phyloP scores from a whole-genome alignment of 306 rosid genomes.

The Quercus ilex region DNA sequence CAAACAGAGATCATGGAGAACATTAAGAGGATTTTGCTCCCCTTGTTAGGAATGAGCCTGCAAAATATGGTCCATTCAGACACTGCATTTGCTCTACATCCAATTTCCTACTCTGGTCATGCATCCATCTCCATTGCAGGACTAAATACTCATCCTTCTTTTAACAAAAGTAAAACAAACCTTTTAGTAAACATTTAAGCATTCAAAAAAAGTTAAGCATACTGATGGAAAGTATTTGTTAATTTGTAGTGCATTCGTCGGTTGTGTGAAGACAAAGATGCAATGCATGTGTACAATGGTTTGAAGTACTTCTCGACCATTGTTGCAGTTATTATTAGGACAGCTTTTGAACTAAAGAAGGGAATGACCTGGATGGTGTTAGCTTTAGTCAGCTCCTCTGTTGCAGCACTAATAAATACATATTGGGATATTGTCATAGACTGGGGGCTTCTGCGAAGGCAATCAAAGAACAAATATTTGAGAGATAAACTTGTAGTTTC shows the following conservation, averaged over 20 bases:
- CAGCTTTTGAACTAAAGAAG: constrained; percentile 45
- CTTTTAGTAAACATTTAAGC: neutral
- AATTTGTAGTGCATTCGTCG: constrained; percentile 51
- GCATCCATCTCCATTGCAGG: neutral
- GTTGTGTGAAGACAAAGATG: constrained; percentile 40
- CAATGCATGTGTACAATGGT: constrained; percentile 35
- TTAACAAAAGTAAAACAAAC: neutral
- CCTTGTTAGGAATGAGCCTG: neutral
- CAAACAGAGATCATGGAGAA: neutral
- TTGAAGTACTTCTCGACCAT: constrained; percentile 56
- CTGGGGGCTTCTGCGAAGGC: constrained; percentile 63
- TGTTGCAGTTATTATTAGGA: constrained; percentile 51
- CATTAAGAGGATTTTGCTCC: neutral
- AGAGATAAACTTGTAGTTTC: constrained; percentile 57
- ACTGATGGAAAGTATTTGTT: constrained; percentile 16
- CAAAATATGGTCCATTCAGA: neutral
- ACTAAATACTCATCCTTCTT: neutral
- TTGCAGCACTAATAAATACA: constrained; percentile 37
- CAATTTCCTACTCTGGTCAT: neutral
- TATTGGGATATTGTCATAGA: constrained; percentile 59
- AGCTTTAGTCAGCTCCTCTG: constrained; percentile 56
- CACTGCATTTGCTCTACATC: neutral
- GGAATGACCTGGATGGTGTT: constrained; percentile 44
- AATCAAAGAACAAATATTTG: constrained; percentile 50
- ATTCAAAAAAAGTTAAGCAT: neutral